Evolutionary conservation across 2,329 filamentous ascomycete species (phyloP).

Genomic region (Ascocoryne sarcoides): DNA sequence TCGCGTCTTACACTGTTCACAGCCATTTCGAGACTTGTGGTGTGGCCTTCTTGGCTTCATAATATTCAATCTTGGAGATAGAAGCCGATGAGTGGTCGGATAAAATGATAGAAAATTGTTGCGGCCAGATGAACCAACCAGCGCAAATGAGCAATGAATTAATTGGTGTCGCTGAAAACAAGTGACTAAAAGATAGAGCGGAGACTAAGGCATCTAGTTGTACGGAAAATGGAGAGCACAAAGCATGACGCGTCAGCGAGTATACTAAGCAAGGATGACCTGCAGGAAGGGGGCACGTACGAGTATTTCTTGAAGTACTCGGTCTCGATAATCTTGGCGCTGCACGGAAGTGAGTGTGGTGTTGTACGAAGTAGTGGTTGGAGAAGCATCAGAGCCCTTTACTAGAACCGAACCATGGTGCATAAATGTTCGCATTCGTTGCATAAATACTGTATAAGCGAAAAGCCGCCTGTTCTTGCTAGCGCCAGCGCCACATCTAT

Average conservation of each 20-base stretch:
- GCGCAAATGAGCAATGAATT: neutral
- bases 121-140: neutral
- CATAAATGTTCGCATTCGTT: too few relatives aligned
- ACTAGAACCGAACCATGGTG: too few relatives aligned
- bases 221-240: neutral
- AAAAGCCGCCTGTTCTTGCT: too few relatives aligned
- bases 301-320: neutral
- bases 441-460: too few relatives aligned
- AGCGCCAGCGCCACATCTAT: too few relatives aligned
- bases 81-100: neutral
- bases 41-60: conserved; percentile 1
- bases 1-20: conserved; percentile 1
- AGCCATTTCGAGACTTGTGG: conserved; percentile 2
- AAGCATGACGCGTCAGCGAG: neutral
- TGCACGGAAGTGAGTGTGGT: too few relatives aligned
- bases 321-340: neutral
- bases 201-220: neutral
- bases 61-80: neutral
- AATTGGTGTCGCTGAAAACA: neutral
- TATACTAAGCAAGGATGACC: neutral
- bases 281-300: neutral
- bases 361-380: too few relatives aligned
- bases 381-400: too few relatives aligned
- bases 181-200: neutral
- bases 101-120: neutral